Evolutionary conservation across 108 stramenopile species (phyloP).

Genomic region (Skeletonema grethae): DNA sequence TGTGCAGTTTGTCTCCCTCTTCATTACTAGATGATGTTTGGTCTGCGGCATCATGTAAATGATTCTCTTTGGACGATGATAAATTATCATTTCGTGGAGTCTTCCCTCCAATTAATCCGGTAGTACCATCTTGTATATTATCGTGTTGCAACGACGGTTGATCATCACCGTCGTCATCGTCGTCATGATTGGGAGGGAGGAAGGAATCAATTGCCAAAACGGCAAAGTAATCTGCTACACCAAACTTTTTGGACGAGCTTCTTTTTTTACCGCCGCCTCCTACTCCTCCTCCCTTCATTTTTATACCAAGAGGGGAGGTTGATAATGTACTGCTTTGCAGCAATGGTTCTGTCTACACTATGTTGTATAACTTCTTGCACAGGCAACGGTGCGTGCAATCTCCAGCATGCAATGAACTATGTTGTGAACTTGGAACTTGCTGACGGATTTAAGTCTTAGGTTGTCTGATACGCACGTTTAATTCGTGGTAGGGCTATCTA

Average conservation of each 20-base stretch:
- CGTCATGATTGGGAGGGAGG: not conserved
- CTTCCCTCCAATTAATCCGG: not conserved
- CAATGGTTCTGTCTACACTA: no score
- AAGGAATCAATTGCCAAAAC: constrained; percentile 63
- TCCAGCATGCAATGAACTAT: no score
- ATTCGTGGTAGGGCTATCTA: no score
- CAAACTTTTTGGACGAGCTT: constrained; percentile 16
- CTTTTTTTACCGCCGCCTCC: not conserved
- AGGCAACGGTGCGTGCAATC: no score
- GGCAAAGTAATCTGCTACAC: constrained; percentile 90
- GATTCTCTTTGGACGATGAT: not conserved
- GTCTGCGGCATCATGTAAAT: no score
- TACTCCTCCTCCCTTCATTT: not conserved
- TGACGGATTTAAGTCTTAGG: no score
- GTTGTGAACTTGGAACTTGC: no score
- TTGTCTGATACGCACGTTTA: no score
- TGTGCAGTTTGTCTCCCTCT: constrained; percentile 9
- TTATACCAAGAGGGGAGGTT: not conserved
- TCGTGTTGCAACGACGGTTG: not conserved
- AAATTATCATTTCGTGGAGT: constrained; percentile 25
- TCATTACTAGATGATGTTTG: no score
- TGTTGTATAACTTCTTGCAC: no score
- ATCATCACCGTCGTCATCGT: not conserved
- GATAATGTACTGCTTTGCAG: no score
- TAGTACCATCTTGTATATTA: not conserved